These are phyloP conservation scores for Akanthomyces lecanii DNA, from an alignment of 2,329 filamentous ascomycete species.

Conservation along the genomic window DNA sequence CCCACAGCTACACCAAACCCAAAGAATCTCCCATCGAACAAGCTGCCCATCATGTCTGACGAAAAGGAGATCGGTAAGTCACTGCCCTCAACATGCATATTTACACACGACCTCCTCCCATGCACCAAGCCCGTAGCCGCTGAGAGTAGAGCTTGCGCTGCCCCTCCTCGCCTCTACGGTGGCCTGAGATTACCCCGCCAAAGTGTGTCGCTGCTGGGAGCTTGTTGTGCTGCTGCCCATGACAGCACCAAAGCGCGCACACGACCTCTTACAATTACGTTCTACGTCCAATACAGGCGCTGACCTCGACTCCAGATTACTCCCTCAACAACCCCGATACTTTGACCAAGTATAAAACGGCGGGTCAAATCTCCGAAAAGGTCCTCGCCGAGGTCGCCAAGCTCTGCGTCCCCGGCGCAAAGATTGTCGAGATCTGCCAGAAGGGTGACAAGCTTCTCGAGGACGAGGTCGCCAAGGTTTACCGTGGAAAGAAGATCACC, in stretches of 20 bases:
- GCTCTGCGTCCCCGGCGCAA: constrained; percentile 75
- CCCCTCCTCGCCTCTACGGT: constrained; percentile 5
- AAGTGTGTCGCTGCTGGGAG: constrained; percentile 9
- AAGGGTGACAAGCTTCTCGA: constrained; percentile 92
- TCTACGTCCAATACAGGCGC: neutral
- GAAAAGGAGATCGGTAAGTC: constrained; percentile 43
- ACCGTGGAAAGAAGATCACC: constrained; percentile 93
- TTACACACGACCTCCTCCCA: neutral
- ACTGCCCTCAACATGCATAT: constrained; percentile 3
- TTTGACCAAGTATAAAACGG: constrained; percentile 98
- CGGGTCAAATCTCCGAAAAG: constrained; percentile 91
- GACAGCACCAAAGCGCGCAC: constrained; percentile 9
- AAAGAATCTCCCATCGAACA: constrained; percentile 18
- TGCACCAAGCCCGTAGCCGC: neutral
- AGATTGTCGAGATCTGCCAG: constrained; percentile 92
- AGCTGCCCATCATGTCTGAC: constrained; percentile 41
- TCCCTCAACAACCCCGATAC: constrained; percentile 88
- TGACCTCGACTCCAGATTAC: constrained; percentile 58
- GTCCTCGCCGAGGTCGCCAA: constrained; percentile 80
- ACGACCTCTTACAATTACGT: neutral
- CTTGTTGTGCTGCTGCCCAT: neutral
- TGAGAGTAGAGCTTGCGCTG: neutral
- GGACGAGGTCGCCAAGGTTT: constrained; percentile 91
- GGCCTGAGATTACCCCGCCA: constrained; percentile 18
- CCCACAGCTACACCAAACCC: constrained; percentile 16